Percentiles rank a stretch among this genome's conserved stretches.
phyloP scores from a whole-genome alignment of 2,329 filamentous ascomycete genomes.

The Monosporascus sp. region DNA sequence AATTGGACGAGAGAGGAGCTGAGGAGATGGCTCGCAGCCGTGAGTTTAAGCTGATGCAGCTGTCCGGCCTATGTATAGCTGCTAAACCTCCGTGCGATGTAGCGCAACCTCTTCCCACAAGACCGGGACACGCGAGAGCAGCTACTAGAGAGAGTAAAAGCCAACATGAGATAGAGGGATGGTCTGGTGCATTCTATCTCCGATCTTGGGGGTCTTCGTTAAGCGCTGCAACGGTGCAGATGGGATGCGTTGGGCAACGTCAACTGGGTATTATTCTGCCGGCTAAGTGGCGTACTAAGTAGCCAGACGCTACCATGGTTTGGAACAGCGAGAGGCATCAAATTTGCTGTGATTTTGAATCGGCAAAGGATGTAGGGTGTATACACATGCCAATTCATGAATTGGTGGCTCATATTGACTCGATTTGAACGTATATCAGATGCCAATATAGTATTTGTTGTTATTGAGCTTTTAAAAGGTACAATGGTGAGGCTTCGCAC shows the following conservation, averaged over 20 bases:
- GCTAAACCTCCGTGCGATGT: constrained; percentile 5
- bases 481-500: too few relatives aligned
- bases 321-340: too few relatives aligned
- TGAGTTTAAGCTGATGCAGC: constrained; percentile 40
- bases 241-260: too few relatives aligned
- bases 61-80: background rate
- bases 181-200: background rate
- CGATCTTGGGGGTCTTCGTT: background rate
- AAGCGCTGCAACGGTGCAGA: background rate
- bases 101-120: constrained; percentile 61
- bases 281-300: too few relatives aligned
- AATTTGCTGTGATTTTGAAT: too few relatives aligned
- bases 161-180: constrained; percentile 47
- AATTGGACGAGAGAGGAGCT: constrained; percentile 77
- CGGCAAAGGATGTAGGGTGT: too few relatives aligned
- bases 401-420: too few relatives aligned
- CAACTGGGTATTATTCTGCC: too few relatives aligned
- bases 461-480: background rate
- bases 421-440: too few relatives aligned
- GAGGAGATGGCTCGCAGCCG: constrained; percentile 72
- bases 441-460: background rate
- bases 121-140: constrained; percentile 56
- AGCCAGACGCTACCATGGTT: too few relatives aligned
- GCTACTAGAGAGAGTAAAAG: constrained; percentile 62
- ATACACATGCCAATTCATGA: too few relatives aligned